These are phyloP conservation scores for Beverwykella pulmonaria DNA, from an alignment of 495 filamentous ascomycete species.

Conservation along the genomic window DNA sequence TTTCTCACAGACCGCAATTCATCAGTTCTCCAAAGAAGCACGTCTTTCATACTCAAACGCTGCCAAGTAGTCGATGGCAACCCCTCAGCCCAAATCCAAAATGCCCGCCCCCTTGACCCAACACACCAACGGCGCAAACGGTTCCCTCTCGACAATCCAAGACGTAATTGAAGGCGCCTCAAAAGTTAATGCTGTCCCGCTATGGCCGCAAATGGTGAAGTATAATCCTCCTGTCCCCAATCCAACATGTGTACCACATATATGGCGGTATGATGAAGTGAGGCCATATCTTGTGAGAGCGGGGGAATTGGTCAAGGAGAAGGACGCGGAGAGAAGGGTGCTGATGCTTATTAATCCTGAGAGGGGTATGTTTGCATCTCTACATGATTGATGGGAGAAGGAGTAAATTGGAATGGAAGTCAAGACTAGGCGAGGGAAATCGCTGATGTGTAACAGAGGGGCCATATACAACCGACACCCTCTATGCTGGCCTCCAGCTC, in stretches of 20 bases:
- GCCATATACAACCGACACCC: conserved; percentile 56
- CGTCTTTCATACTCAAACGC: too few relatives aligned
- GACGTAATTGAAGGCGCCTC: conserved; percentile 22
- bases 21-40: too few relatives aligned
- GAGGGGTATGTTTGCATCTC: conserved; percentile 41
- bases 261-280: conserved; percentile 52
- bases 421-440: neutral
- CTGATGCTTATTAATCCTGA: conserved; percentile 55
- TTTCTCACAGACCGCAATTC: too few relatives aligned
- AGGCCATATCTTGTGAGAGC: conserved; percentile 49
- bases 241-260: conserved; percentile 45
- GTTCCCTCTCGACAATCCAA: conserved; percentile 12
- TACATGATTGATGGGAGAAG: neutral
- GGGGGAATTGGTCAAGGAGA: conserved; percentile 48
- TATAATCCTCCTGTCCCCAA: conserved; percentile 52
- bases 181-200: conserved; percentile 38
- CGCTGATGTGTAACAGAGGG: conserved; percentile 40
- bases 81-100: neutral
- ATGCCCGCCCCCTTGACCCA: neutral
- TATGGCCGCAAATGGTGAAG: conserved; percentile 53
- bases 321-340: conserved; percentile 53
- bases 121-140: conserved; percentile 5
- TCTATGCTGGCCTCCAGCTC: conserved; percentile 56
- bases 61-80: too few relatives aligned
- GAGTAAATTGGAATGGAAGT: neutral